Base-by-base conservation (phyloP, 148 eudicot species). In the Euryodendron excelsum region DNA sequence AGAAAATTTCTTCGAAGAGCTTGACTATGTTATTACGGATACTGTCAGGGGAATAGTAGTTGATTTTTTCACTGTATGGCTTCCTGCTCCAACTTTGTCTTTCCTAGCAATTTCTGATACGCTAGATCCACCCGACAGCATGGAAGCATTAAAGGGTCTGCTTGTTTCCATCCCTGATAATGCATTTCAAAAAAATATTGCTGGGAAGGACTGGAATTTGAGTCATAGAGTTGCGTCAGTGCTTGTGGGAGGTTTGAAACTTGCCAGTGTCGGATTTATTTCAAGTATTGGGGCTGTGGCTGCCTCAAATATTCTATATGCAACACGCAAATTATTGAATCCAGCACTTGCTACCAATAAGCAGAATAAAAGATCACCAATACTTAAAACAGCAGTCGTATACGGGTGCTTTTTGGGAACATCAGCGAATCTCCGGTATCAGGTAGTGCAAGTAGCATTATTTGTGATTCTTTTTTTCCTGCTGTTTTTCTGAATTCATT, bases 61-160 rank as follows among this genome's bases (percentile, higher is more conserved):
- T 39, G 99, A 95, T 81, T 95, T 95, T 74, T 95, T 95, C 74
- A 95, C 99, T 1, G 98, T 95, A 72, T 95, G 99, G 99, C 97
- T 95, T 72, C 99, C 99, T 18, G 99, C 99, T 39, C 99, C 99
- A n/a, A 93, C 98, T 34, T 77, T 95, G 56, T 93, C 99, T 13
- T 95, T 95, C 84, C 87, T 95, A 76, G 86, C 94, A 69, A 73
- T 82, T 78, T 78, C 80, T 79, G 91, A 90, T 89, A 92, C 77
- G 30, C 47, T 87, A 76, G 85, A 84, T 80, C 77, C 82, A 71
- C 69, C 91, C 56, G 87, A 89, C 72, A 85, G 90, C 71, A 71
- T 91, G 58, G 98, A 89, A 79, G 89, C 94, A 79, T 69, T 93
- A 28, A 89, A 83, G 78, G 97, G 91, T 78, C 87, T 95, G 37